Conservation (phyloP, 176 grass and related monocot species). For the Alopecurus myosuroides region DNA sequence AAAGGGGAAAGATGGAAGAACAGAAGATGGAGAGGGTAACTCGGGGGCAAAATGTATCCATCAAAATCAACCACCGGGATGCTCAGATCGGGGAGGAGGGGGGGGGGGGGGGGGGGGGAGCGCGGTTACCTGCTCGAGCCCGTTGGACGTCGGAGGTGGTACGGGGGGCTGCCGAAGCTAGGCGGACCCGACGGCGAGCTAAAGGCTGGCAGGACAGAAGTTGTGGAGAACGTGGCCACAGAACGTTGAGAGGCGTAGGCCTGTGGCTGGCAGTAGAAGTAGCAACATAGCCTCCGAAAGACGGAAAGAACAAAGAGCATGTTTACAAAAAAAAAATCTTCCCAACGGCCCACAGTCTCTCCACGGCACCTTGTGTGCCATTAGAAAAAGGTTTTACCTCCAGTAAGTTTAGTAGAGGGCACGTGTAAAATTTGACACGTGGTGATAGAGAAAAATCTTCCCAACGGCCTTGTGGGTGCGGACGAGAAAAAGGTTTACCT, state of each 20-base stretch:
- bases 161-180: not conserved
- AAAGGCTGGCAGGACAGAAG: not conserved
- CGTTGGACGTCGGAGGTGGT: not conserved
- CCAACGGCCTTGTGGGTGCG: too few relatives aligned
- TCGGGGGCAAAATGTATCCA: not conserved
- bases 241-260: not conserved
- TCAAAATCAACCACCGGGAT: not conserved
- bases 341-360: too few relatives aligned
- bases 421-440: too few relatives aligned
- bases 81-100: not conserved
- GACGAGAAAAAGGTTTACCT: too few relatives aligned
- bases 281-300: too few relatives aligned
- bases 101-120: not conserved
- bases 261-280: constrained; percentile 4
- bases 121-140: not conserved
- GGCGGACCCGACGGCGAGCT: not conserved
- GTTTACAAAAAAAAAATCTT: too few relatives aligned
- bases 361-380: too few relatives aligned
- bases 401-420: too few relatives aligned
- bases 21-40: not conserved
- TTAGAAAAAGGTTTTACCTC: too few relatives aligned
- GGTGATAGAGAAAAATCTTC: too few relatives aligned
- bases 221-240: constrained; percentile 9
- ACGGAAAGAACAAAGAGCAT: too few relatives aligned
- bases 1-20: not conserved